Evolutionary conservation across 192 early-diverging fungal species (phyloP).

Genomic region (Gryganskiella cystojenkinii): DNA sequence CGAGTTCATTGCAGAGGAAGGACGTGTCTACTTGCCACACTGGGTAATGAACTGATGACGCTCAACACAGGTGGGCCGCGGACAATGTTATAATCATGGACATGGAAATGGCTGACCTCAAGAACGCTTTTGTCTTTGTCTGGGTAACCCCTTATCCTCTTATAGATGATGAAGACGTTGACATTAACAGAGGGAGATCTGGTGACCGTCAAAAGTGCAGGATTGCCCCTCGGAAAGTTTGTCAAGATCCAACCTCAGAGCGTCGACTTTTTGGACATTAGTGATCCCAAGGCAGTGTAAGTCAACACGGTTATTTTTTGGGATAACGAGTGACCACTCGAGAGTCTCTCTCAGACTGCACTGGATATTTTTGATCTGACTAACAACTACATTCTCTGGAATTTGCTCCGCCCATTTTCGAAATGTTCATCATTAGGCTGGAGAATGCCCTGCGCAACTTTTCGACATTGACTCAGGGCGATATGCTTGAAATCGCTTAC

Average conservation of each 20-base stretch:
- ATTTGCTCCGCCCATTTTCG: background rate
- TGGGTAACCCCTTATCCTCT: background rate
- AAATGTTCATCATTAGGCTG: conserved; percentile 63
- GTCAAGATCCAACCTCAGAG: conserved; percentile 99
- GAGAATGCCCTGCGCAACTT: conserved; percentile 95
- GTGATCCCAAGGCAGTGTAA: conserved; percentile 94
- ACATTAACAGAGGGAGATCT: conserved; percentile 78
- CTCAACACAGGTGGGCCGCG: too few relatives aligned
- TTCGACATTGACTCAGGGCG: conserved; percentile 90
- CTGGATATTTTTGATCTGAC: too few relatives aligned
- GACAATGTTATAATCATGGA: too few relatives aligned
- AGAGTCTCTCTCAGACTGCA: too few relatives aligned
- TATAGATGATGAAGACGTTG: conserved; percentile 95
- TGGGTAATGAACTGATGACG: too few relatives aligned
- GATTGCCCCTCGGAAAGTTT: conserved; percentile 84
- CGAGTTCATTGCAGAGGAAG: conserved; percentile 98
- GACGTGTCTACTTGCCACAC: conserved; percentile 92
- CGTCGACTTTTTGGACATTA: conserved; percentile 95
- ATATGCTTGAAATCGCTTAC: conserved; percentile 93
- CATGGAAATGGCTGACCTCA: conserved; percentile 6
- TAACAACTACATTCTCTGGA: background rate
- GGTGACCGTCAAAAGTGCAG: conserved; percentile 81
- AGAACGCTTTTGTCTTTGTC: background rate
- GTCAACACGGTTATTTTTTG: too few relatives aligned
- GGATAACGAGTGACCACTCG: too few relatives aligned